A percentile compares a stretch with the other conserved stretches of the same genome.
phyloP scores from a whole-genome alignment of 2,329 filamentous ascomycete genomes.

The Sarocladiaceae sp. region DNA sequence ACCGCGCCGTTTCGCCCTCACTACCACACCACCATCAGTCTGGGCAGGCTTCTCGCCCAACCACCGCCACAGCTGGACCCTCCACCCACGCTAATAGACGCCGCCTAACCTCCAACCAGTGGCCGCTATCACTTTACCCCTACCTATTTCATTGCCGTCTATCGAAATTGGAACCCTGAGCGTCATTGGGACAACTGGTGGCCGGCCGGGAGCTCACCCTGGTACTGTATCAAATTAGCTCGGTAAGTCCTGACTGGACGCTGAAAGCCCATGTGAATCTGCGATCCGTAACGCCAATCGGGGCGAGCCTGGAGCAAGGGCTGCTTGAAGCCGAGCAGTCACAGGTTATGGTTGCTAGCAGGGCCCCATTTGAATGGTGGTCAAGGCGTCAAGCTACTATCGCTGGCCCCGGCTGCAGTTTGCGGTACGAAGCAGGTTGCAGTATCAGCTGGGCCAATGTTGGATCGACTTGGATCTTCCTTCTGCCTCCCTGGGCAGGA shows the following conservation, averaged over 20 bases:
- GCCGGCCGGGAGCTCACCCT: background rate
- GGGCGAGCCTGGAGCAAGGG: background rate
- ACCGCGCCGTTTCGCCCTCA: constrained; percentile 7
- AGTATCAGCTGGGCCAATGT: constrained; percentile 4
- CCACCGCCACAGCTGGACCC: background rate
- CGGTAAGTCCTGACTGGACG: constrained; percentile 1
- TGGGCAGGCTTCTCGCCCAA: background rate
- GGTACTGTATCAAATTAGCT: background rate
- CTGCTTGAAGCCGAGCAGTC: constrained; percentile 1
- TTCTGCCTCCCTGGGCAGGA: constrained; percentile 5
- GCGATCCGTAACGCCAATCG: background rate
- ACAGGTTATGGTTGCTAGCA: background rate
- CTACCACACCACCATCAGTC: constrained; percentile 1
- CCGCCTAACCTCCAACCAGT: constrained; percentile 1
- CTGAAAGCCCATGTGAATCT: background rate
- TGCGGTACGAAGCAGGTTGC: background rate
- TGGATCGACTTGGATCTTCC: background rate
- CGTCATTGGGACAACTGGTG: background rate
- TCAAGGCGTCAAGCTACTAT: constrained; percentile 9
- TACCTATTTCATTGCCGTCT: background rate
- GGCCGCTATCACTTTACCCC: background rate
- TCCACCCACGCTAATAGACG: constrained; percentile 8
- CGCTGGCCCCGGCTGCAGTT: constrained; percentile 7
- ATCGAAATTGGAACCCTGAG: background rate
- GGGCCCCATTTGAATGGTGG: constrained; percentile 1